Conservation (phyloP, 306 rosid species). For the Corylus americana region DNA sequence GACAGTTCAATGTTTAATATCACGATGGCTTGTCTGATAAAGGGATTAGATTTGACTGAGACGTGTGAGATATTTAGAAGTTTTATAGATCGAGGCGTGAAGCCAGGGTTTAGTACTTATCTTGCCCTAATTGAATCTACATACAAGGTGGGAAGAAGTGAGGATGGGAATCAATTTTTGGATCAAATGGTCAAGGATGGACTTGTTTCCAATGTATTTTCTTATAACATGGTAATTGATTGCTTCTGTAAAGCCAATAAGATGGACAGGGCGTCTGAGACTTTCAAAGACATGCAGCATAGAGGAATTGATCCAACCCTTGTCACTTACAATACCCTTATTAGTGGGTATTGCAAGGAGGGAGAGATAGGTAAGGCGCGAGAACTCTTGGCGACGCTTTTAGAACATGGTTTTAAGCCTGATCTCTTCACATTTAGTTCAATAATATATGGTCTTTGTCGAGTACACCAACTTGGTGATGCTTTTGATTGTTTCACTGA, state of each 20-base stretch:
- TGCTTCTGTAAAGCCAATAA: conserved; percentile 64
- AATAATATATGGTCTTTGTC: conserved; percentile 78
- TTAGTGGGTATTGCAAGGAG: conserved; percentile 65
- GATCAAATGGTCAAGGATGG: conserved; percentile 53
- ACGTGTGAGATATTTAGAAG: conserved; percentile 48
- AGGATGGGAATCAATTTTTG: conserved; percentile 50
- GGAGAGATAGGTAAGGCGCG: conserved; percentile 53
- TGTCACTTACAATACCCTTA: conserved; percentile 81
- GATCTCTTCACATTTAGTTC: conserved; percentile 79
- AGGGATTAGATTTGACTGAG: conserved; percentile 50
- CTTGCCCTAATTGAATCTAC: conserved; percentile 59
- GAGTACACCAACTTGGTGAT: conserved; percentile 44
- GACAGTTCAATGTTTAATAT: conserved; percentile 56
- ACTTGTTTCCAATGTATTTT: conserved; percentile 51
- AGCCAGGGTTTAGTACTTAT: conserved; percentile 55
- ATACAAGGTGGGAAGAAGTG: conserved; percentile 48
- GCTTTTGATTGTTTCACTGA: conserved; percentile 79
- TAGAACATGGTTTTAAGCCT: conserved; percentile 59
- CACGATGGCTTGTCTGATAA: conserved; percentile 63
- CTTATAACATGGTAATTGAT: conserved; percentile 73
- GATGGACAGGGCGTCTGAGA: conserved; percentile 60
- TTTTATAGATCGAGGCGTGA: conserved; percentile 51
- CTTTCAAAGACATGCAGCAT: conserved; percentile 53
- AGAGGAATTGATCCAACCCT: conserved; percentile 67
- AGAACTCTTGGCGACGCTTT: conserved; percentile 62